Percentiles rank a stretch among this genome's conserved stretches.
phyloP scores from a whole-genome alignment of 306 rosid species.

The Rubus parviflorus region DNA sequence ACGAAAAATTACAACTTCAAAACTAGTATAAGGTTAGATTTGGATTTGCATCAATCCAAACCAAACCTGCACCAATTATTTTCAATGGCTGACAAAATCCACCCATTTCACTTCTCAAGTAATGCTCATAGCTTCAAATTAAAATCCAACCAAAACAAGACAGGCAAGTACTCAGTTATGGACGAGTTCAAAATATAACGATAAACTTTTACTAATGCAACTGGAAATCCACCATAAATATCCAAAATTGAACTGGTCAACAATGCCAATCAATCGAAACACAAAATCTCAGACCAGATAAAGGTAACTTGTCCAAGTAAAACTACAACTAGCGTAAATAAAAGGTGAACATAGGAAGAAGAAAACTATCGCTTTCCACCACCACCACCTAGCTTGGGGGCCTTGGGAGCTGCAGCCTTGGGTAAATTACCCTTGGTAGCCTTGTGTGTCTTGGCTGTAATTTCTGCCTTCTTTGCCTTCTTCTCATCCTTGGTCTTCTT shows the following conservation, averaged over 20 bases:
- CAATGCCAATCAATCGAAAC: conserved; percentile 17
- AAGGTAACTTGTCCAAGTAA: neutral
- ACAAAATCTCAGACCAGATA: conserved; percentile 7
- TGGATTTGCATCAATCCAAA: neutral
- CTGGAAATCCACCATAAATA: conserved; percentile 9
- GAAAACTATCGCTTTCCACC: conserved; percentile 46
- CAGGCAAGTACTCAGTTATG: neutral
- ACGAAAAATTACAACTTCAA: no score
- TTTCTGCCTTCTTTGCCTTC: conserved; percentile 49
- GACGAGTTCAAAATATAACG: neutral
- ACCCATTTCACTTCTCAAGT: neutral
- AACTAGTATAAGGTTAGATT: no score
- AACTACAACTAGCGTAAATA: neutral
- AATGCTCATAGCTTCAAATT: neutral
- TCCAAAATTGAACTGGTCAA: conserved; percentile 15
- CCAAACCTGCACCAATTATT: neutral
- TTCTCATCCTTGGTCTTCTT: conserved; percentile 56
- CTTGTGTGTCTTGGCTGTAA: conserved; percentile 38
- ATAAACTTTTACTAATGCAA: conserved; percentile 5
- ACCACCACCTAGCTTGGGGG: conserved; percentile 55
- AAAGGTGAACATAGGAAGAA: neutral
- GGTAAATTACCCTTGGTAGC: conserved; percentile 32
- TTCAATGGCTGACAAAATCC: neutral
- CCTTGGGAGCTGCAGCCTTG: conserved; percentile 44
- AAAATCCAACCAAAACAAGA: neutral